These are phyloP conservation scores for Rhynchosporium agropyri DNA, from an alignment of 2,329 filamentous ascomycete species.

Conservation along the genomic window DNA sequence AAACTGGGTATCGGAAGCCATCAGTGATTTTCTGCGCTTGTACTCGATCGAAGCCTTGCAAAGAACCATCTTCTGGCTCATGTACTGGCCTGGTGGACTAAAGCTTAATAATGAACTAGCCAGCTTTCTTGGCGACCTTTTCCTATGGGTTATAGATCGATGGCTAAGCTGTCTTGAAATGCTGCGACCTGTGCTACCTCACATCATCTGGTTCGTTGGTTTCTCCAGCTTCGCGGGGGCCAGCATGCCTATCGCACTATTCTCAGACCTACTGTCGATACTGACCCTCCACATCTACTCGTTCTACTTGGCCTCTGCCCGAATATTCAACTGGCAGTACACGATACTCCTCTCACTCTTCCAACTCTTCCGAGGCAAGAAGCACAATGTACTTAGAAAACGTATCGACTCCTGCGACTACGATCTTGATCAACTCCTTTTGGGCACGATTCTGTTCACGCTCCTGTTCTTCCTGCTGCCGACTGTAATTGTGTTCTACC, in stretches of 20 bases:
- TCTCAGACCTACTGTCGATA: conserved; percentile 89
- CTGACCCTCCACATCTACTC: conserved; percentile 96
- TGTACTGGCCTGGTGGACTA: conserved; percentile 84
- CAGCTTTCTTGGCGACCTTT: conserved; percentile 90
- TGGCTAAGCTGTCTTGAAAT: conserved; percentile 67
- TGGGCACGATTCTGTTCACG: conserved; percentile 96
- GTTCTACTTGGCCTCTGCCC: conserved; percentile 94
- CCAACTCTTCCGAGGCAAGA: conserved; percentile 96
- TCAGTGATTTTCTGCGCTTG: conserved; percentile 72
- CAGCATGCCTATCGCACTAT: conserved; percentile 94
- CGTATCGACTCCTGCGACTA: conserved; percentile 99
- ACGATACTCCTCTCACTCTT: conserved; percentile 97
- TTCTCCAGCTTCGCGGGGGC: conserved; percentile 94
- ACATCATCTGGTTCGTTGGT: conserved; percentile 88
- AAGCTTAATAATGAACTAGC: conserved; percentile 95
- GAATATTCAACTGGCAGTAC: conserved; percentile 98
- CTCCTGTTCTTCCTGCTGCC: conserved; percentile 92
- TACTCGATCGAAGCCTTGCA: conserved; percentile 91
- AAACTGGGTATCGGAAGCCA: conserved; percentile 76
- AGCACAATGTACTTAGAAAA: conserved; percentile 93
- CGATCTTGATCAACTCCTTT: conserved; percentile 91
- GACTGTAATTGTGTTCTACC: conserved; percentile 93
- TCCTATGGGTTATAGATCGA: conserved; percentile 55
- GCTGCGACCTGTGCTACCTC: conserved; percentile 78
- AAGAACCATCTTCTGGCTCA: conserved; percentile 90